Percentiles rank a stretch among this genome's conserved stretches.
phyloP scores from a whole-genome alignment of 495 filamentous ascomycete genomes.

The Filosporella fistucella region DNA sequence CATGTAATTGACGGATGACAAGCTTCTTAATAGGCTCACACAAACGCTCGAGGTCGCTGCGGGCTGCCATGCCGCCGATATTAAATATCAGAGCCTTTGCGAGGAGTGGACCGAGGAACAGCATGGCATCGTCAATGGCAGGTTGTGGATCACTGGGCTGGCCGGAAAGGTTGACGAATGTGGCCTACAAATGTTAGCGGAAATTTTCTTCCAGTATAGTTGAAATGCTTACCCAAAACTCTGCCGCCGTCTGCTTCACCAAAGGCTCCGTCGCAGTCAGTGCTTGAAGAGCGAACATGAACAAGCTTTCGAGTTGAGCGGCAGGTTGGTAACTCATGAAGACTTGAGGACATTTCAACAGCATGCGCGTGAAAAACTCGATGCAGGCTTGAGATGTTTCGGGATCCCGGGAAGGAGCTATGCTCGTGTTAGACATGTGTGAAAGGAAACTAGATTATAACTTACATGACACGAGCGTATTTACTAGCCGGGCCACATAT shows the following conservation, averaged over 20 bases:
- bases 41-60: conserved; percentile 74
- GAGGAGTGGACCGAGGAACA: conserved; percentile 55
- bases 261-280: conserved; percentile 70
- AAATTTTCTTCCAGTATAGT: background rate
- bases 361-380: conserved; percentile 61
- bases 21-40: conserved; percentile 75
- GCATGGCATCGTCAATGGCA: conserved; percentile 48
- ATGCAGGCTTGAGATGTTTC: conserved; percentile 77
- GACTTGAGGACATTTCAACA: conserved; percentile 57
- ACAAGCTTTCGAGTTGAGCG: conserved; percentile 58
- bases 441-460: too few relatives aligned
- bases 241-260: conserved; percentile 71
- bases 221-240: conserved; percentile 66
- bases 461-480: too few relatives aligned
- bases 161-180: conserved; percentile 40
- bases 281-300: conserved; percentile 71
- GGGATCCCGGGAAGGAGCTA: conserved; percentile 63
- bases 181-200: conserved; percentile 32
- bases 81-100: conserved; percentile 58
- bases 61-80: conserved; percentile 66
- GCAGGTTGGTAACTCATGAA: conserved; percentile 46
- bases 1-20: conserved; percentile 56
- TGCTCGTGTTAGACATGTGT: conserved; percentile 5
- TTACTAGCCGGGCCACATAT: too few relatives aligned
- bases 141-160: conserved; percentile 35